A percentile compares a stretch with the other conserved stretches of the same genome.
Conservation (phyloP, 177 flowering plant species). For the Telopea speciosissima region DNA sequence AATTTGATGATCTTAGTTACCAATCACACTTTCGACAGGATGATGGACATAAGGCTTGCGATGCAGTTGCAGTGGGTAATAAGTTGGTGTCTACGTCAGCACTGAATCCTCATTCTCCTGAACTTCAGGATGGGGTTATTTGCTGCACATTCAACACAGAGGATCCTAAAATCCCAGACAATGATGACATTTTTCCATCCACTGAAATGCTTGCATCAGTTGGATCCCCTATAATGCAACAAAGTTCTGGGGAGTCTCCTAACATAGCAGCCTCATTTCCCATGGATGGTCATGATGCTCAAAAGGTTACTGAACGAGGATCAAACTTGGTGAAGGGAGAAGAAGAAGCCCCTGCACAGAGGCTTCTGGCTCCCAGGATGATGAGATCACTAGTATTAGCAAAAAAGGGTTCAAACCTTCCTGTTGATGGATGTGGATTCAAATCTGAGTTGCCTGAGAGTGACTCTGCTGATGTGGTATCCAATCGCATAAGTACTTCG, state of each 20-base stretch:
- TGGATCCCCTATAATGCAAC: slow-evolving; percentile 17
- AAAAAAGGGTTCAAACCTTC: slow-evolving; percentile 15
- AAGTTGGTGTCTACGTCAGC: slow-evolving; percentile 20
- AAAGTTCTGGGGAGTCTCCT: slow-evolving; percentile 13
- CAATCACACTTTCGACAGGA: slow-evolving; percentile 10
- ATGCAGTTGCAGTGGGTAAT: slow-evolving; percentile 28
- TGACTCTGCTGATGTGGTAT: slow-evolving; percentile 7
- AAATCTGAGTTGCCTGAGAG: slow-evolving; percentile 29
- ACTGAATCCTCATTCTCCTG: slow-evolving; percentile 25
- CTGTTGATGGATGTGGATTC: slow-evolving; percentile 16
- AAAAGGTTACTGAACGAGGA: slow-evolving; percentile 24
- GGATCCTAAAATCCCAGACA: slow-evolving; percentile 73
- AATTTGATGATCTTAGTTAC: slow-evolving; percentile 10
- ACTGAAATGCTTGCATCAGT: slow-evolving; percentile 14
- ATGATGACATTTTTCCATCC: slow-evolving; percentile 56
- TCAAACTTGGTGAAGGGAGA: slow-evolving; percentile 17
- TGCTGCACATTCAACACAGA: slow-evolving; percentile 66
- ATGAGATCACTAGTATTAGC: slow-evolving; percentile 18
- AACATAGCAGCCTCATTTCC: slow-evolving; percentile 13
- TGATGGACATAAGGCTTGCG: slow-evolving; percentile 13
- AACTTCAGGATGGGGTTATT: slow-evolving; percentile 30
- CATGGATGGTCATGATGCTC: slow-evolving; percentile 18
- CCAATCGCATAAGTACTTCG: slow-evolving; percentile 16
- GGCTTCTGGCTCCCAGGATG: slow-evolving; percentile 19
- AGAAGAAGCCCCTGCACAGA: slow-evolving; percentile 14